Evolutionary conservation across 2,329 filamentous ascomycete genomes (phyloP).

Genomic region (Aspergillus brunneoviolaceus): DNA sequence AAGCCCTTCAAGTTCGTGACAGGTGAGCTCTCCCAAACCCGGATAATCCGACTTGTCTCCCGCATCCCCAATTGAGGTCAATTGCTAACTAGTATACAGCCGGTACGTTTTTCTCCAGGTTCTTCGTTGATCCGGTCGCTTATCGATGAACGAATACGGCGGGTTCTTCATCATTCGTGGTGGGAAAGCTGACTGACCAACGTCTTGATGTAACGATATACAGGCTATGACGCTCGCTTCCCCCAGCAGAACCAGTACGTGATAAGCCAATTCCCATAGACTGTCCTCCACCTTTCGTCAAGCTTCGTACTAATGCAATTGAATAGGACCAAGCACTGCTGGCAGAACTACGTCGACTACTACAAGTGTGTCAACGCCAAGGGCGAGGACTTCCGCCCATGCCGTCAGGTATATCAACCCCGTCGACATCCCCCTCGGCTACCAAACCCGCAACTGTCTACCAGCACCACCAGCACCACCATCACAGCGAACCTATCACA

Average conservation of each 20-base stretch:
- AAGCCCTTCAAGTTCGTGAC: constrained; percentile 99
- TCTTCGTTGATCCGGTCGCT: constrained; percentile 13
- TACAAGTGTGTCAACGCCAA: constrained; percentile 99
- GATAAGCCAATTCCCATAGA: neutral
- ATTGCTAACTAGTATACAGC: constrained; percentile 48
- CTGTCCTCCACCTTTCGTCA: neutral
- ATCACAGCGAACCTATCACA: neutral
- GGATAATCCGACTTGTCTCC: constrained; percentile 20
- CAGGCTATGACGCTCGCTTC: constrained; percentile 98
- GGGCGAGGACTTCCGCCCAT: constrained; percentile 96
- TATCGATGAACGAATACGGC: constrained; percentile 9
- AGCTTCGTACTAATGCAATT: neutral
- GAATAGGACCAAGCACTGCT: constrained; percentile 92
- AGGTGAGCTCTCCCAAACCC: constrained; percentile 61
- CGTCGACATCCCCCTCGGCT: neutral
- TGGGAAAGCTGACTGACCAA: constrained; percentile 25
- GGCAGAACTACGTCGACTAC: constrained; percentile 99
- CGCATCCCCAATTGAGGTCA: constrained; percentile 26
- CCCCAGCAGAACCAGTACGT: constrained; percentile 79
- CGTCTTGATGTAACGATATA: constrained; percentile 31
- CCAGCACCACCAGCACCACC: neutral
- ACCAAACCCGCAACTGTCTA: neutral
- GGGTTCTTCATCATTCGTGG: constrained; percentile 5
- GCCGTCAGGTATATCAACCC: constrained; percentile 73
- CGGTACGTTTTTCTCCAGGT: constrained; percentile 43